Base-by-base conservation (phyloP, 208 protist species). In the Lotmaria passim region DNA sequence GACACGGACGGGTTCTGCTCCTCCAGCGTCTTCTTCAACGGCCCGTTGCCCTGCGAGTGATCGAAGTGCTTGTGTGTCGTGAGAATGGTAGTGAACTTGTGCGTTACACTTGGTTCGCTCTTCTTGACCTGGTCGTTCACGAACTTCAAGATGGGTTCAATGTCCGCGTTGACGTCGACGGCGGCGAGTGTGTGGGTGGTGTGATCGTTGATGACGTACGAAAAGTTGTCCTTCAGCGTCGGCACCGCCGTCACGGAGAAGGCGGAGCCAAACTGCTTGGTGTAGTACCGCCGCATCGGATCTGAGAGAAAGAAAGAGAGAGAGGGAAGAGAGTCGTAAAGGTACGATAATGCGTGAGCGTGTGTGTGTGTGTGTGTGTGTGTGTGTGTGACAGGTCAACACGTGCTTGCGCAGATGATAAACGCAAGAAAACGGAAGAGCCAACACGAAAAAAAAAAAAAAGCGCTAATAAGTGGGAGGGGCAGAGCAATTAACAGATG, bases 61-160 rank as follows among this genome's bases (percentile, higher is more conserved):
- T 98, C 97, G 78, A 69, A 86, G 86, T 98, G 97, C 78, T 98
- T 97, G 84, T 98, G 97, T 8, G 97, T 98, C 51, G 83, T 94
- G 34, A 98, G 72, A 31, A 95, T 87, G 19, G 90, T 85, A 24
- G 61, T 24, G 57, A 96, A 28, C 6, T 46, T 12, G 30, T 60
- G 31, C 3, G 36, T 14, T 11, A 38, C 21, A 23, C 19, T 48
- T 11, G 41, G 46, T 61, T 31, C 52, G 41, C 17, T 14, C 23
- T 60, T 12, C 26, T 73, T 64, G 7, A 73, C 21, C n/a, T 74
- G 31, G 12, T 79, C 55, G 39, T 83, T 52, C 11, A 92, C 58
- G 57, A 80, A 86, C 41, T 52, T 28, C 26, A 97, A 60, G 0
- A 98, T 48, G 12, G 86, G 86, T 23, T 79, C 59, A 14, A 77